Conservation (phyloP, 129 eudicot species). For the Rutidosis leptorrhynchoides region DNA sequence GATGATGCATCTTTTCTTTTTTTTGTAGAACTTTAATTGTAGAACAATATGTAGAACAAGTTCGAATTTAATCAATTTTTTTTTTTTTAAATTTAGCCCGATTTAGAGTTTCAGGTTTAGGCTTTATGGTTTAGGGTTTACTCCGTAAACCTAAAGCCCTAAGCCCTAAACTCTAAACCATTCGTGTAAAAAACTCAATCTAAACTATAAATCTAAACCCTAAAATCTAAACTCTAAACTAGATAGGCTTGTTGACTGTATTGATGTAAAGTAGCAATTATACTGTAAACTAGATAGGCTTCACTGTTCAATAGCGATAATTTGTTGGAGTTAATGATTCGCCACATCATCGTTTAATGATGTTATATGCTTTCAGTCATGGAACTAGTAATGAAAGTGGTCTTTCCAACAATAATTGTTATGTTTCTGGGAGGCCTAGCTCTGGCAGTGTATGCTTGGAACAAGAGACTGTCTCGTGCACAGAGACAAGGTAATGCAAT, state of each 20-base stretch:
- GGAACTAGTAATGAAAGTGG: neutral
- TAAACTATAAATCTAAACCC: no score
- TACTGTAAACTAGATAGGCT: neutral
- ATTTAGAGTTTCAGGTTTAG: no score
- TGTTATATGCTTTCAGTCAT: neutral
- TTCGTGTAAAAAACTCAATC: no score
- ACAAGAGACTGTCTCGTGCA: slow-evolving; percentile 4
- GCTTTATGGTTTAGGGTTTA: no score
- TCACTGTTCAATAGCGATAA: neutral
- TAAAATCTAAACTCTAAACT: no score
- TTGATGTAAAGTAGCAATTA: neutral
- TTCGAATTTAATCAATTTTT: no score
- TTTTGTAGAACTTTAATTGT: no score
- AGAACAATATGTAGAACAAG: no score
- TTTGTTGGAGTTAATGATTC: neutral
- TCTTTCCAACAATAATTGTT: neutral
- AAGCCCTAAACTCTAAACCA: no score
- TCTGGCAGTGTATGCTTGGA: slow-evolving; percentile 21
- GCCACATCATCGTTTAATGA: neutral
- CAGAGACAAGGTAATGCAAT: neutral
- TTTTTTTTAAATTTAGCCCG: no score
- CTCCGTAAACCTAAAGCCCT: no score
- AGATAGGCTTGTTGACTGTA: neutral
- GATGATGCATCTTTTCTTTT: no score
- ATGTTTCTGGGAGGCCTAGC: slow-evolving; percentile 16